Conservation (phyloP, 2,329 filamentous ascomycete genomes). For the Cladosporium halotolerans region DNA sequence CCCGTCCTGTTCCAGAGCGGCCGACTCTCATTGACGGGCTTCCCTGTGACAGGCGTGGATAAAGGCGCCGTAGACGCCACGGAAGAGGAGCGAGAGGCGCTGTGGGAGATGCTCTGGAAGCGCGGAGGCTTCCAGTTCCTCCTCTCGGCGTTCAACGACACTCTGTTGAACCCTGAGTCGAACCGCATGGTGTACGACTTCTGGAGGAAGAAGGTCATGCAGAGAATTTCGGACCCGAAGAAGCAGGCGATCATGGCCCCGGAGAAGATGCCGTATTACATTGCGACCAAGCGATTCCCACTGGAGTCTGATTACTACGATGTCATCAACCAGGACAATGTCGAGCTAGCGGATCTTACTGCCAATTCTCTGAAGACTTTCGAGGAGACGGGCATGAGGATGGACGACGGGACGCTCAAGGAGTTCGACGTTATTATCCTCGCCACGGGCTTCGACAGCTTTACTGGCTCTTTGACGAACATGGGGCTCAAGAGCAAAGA, state of each 20-base stretch:
- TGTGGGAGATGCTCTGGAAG: constrained; percentile 36
- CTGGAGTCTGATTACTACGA: constrained; percentile 45
- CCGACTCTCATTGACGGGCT: constrained; percentile 24
- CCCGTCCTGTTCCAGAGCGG: constrained; percentile 42
- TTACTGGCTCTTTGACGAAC: constrained; percentile 32
- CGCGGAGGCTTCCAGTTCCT: constrained; percentile 35
- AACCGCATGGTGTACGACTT: constrained; percentile 40
- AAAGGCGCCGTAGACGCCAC: constrained; percentile 27
- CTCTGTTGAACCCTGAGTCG: constrained; percentile 30
- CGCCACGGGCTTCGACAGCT: constrained; percentile 41
- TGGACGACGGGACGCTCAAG: constrained; percentile 33
- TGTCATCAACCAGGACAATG: constrained; percentile 37
- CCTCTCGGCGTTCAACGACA: constrained; percentile 37
- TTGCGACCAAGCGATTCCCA: constrained; percentile 39
- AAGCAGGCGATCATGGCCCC: constrained; percentile 42
- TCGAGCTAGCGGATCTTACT: constrained; percentile 37
- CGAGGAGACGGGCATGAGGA: constrained; percentile 39
- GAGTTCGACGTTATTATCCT: constrained; percentile 41
- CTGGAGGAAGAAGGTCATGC: constrained; percentile 39
- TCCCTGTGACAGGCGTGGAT: constrained; percentile 52
- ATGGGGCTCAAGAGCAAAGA: constrained; percentile 30
- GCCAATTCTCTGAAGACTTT: constrained; percentile 37
- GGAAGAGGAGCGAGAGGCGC: constrained; percentile 35
- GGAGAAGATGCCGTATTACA: constrained; percentile 35
- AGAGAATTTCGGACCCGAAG: constrained; percentile 36